Conservation (phyloP, 2,329 filamentous ascomycete species). For the Sporothrix sp. region DNA sequence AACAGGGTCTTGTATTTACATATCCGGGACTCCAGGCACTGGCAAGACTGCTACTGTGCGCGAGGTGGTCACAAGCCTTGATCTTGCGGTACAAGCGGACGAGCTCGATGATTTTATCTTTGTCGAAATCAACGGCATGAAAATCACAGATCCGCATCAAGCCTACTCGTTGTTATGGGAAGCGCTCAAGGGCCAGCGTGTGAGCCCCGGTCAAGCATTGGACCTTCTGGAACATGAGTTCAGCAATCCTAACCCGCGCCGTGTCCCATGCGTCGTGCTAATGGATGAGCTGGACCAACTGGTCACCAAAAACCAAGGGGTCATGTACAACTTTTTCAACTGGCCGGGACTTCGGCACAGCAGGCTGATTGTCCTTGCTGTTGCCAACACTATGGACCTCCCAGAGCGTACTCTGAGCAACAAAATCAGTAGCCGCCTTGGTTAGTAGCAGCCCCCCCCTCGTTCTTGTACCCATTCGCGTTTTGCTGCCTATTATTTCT, state of each 20-base stretch:
- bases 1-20: slow-evolving; percentile 93
- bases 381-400: slow-evolving; percentile 98
- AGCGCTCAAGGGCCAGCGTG: slow-evolving; percentile 83
- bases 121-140: slow-evolving; percentile 99
- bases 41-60: slow-evolving; percentile 96
- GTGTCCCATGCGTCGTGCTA: slow-evolving; percentile 89
- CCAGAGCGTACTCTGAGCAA: slow-evolving; percentile 94
- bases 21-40: slow-evolving; percentile 95
- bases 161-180: slow-evolving; percentile 95
- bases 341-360: slow-evolving; percentile 92
- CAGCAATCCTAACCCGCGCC: slow-evolving; percentile 76
- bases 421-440: slow-evolving; percentile 89
- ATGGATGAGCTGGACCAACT: slow-evolving; percentile 99
- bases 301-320: slow-evolving; percentile 96
- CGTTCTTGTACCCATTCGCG: too few species aligned
- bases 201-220: slow-evolving; percentile 83
- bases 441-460: slow-evolving; percentile 24
- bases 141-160: slow-evolving; percentile 95
- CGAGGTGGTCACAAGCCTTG: slow-evolving; percentile 82
- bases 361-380: slow-evolving; percentile 86
- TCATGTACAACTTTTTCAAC: slow-evolving; percentile 99
- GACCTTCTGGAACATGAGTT: slow-evolving; percentile 90
- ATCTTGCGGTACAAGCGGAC: slow-evolving; percentile 77
- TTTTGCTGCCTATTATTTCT: not conserved
- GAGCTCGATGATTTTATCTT: slow-evolving; percentile 98